Percentiles rank a stretch among this genome's conserved stretches.
Evolutionary conservation across 1,139 yeast species (phyloP).

Genomic region (Scheffersomyces cryptocercus): DNA sequence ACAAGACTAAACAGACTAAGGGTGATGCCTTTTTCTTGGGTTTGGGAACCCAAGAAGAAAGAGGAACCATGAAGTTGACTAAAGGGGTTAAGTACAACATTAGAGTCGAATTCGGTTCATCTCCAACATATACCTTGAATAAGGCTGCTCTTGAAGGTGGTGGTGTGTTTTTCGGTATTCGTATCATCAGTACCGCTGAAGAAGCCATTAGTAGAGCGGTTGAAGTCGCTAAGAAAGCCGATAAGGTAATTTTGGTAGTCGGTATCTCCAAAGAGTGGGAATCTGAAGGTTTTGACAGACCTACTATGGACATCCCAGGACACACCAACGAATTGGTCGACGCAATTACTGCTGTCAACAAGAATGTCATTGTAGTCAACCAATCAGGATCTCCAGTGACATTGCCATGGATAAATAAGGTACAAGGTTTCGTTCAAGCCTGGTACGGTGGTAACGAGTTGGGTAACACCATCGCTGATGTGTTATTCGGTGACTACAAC

Average conservation of each 20-base stretch:
- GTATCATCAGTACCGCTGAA: conserved; percentile 21
- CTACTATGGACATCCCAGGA: conserved; percentile 30
- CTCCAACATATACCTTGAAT: conserved; percentile 39
- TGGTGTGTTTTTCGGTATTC: conserved; percentile 34
- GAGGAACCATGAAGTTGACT: conserved; percentile 34
- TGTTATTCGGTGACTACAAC: conserved; percentile 28
- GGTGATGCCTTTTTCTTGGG: conserved; percentile 51
- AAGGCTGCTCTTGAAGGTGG: conserved; percentile 23
- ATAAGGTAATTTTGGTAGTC: conserved; percentile 45
- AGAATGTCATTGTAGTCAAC: conserved; percentile 54
- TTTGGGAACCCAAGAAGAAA: conserved; percentile 53
- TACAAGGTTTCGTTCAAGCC: conserved; percentile 51
- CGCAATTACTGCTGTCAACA: conserved; percentile 48
- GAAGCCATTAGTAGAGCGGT: conserved; percentile 40
- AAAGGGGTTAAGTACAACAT: conserved; percentile 45
- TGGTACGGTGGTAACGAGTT: conserved; percentile 40
- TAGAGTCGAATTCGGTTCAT: conserved; percentile 54
- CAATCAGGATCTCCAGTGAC: conserved; percentile 66
- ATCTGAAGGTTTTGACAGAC: conserved; percentile 21
- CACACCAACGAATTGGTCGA: conserved; percentile 46
- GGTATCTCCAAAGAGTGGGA: conserved; percentile 51
- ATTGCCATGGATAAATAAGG: conserved; percentile 55
- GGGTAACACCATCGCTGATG: conserved; percentile 31
- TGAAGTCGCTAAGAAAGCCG: conserved; percentile 44
- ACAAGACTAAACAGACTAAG: conserved; percentile 50